Evolutionary conservation across 108 stramenopile genomes (phyloP).

Genomic region (Pseudonitzschia multistriata): DNA sequence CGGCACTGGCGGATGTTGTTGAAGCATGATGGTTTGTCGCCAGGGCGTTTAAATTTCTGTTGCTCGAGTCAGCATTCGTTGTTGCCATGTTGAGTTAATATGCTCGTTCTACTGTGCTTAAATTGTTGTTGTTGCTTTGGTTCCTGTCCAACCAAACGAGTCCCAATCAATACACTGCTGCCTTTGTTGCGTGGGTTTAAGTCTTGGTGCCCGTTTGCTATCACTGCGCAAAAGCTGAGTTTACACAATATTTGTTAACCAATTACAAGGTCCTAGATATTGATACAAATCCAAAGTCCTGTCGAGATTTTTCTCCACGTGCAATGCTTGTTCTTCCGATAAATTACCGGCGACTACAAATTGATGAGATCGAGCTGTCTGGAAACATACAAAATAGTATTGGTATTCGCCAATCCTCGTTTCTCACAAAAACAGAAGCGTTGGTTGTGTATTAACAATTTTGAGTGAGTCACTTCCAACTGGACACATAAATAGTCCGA

Average conservation of each 20-base stretch:
- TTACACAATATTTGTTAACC: background rate
- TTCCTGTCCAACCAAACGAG: background rate
- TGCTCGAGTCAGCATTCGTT: conserved; percentile 1
- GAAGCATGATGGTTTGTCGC: conserved; percentile 9
- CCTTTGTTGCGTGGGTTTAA: background rate
- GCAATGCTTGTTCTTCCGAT: background rate
- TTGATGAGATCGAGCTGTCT: background rate
- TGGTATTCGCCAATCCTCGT: background rate
- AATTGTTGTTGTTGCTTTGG: background rate
- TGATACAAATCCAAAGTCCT: background rate
- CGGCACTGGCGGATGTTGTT: background rate
- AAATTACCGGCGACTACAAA: background rate
- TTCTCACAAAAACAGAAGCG: background rate
- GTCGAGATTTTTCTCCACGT: background rate
- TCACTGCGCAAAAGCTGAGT: background rate
- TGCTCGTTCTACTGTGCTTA: background rate
- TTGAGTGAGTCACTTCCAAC: background rate
- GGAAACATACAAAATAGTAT: background rate
- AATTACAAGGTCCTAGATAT: background rate
- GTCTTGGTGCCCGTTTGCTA: background rate
- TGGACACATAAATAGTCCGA: background rate
- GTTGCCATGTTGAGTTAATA: conserved; percentile 4
- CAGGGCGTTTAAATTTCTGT: background rate
- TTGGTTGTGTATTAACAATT: background rate
- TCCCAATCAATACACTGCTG: background rate